These are phyloP conservation scores for Oehlia diaphana DNA, from an alignment of 192 early-diverging fungal genomes.

Conservation along the genomic window DNA sequence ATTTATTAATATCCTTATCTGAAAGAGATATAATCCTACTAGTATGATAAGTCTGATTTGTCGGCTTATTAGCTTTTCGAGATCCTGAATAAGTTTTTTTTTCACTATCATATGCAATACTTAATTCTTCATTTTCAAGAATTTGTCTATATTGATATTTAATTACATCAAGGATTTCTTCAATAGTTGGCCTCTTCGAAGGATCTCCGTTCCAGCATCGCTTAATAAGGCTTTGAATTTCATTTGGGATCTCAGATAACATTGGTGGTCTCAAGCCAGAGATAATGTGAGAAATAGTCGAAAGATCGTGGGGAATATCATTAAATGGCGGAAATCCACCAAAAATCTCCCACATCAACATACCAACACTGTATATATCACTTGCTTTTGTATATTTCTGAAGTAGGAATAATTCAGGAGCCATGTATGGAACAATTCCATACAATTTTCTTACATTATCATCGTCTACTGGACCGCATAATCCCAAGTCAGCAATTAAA, in stretches of 20 bases:
- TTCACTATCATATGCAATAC: not conserved
- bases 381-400: constrained; percentile 37
- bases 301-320: not conserved
- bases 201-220: not conserved
- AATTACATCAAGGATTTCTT: not conserved
- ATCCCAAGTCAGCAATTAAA: constrained; percentile 34
- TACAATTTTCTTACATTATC: constrained; percentile 22
- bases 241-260: not conserved
- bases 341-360: constrained; percentile 46
- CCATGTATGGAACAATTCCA: constrained; percentile 42
- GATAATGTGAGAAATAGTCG: not conserved
- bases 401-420: constrained; percentile 37
- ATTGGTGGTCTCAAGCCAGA: not conserved
- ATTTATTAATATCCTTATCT: too few relatives aligned
- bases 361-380: constrained; percentile 41
- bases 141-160: not conserved
- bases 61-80: not conserved
- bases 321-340: constrained; percentile 35
- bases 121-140: not conserved
- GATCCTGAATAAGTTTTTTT: not conserved
- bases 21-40: too few relatives aligned
- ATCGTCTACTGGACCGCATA: constrained; percentile 34
- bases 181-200: constrained; percentile 16
- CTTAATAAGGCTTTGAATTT: not conserved
- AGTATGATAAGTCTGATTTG: not conserved